Percentiles rank a stretch among this genome's conserved stretches.
Evolutionary conservation across 306 rosid species (phyloP).

Genomic region (Acacia crassicarpa): DNA sequence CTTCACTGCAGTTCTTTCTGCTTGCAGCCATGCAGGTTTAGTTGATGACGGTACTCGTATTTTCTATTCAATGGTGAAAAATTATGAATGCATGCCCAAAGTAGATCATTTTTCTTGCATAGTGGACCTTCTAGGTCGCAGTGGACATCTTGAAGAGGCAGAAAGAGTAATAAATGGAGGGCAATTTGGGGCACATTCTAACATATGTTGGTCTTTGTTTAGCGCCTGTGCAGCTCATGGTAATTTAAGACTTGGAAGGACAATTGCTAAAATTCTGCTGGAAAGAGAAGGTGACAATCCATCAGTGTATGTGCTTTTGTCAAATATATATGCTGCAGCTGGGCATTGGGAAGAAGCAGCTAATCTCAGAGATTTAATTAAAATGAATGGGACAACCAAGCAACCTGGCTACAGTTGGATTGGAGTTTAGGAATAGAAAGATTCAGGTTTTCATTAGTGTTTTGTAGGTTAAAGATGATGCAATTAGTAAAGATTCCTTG

Average conservation of each 20-base stretch:
- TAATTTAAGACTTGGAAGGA: slow-evolving; percentile 66
- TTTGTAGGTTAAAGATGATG: not conserved
- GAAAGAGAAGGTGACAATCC: slow-evolving; percentile 63
- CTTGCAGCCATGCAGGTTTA: slow-evolving; percentile 80
- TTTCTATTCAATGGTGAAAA: slow-evolving; percentile 59
- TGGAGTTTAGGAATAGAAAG: slow-evolving; percentile 32
- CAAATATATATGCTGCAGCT: slow-evolving; percentile 67
- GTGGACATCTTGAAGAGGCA: slow-evolving; percentile 75
- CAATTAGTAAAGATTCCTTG: not conserved
- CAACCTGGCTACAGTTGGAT: slow-evolving; percentile 83
- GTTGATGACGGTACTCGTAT: slow-evolving; percentile 58
- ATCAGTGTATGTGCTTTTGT: slow-evolving; percentile 73
- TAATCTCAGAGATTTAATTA: slow-evolving; percentile 55
- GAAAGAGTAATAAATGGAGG: slow-evolving; percentile 54
- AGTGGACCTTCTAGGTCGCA: slow-evolving; percentile 73
- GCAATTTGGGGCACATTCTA: slow-evolving; percentile 53
- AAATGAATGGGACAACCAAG: slow-evolving; percentile 47
- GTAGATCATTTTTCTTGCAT: slow-evolving; percentile 82
- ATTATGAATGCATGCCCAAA: slow-evolving; percentile 43
- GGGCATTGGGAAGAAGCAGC: slow-evolving; percentile 87
- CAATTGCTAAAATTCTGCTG: slow-evolving; percentile 53
- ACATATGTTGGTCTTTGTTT: slow-evolving; percentile 76
- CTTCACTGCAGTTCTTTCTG: slow-evolving; percentile 74
- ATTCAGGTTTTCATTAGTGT: not conserved
- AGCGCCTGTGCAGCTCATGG: slow-evolving; percentile 88